A percentile compares a stretch with the other conserved stretches of the same genome.
These are phyloP conservation scores for Ascochyta clinopodiicola DNA, from an alignment of 2,329 filamentous ascomycete species.

Conservation along the genomic window DNA sequence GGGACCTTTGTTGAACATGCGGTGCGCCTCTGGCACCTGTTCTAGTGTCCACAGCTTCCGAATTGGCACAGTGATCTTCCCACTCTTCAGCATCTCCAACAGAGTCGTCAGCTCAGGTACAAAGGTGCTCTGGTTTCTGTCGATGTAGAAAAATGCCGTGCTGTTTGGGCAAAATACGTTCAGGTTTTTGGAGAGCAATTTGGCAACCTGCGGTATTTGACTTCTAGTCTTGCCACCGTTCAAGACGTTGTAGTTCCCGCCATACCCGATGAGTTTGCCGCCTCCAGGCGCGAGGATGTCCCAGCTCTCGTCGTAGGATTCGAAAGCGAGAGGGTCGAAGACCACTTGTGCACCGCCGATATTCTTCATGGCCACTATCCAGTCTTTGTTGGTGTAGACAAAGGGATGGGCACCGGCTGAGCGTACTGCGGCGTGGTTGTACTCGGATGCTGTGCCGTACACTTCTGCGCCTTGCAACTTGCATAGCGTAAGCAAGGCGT, in stretches of 20 bases:
- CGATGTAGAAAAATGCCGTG: conserved; percentile 39
- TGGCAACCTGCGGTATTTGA: conserved; percentile 25
- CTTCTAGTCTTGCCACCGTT: conserved; percentile 29
- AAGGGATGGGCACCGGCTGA: conserved; percentile 53
- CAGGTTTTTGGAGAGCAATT: conserved; percentile 33
- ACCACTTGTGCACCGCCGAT: conserved; percentile 57
- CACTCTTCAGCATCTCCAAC: conserved; percentile 24
- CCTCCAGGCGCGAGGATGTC: conserved; percentile 51
- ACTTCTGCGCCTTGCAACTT: conserved; percentile 55
- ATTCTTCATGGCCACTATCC: conserved; percentile 55
- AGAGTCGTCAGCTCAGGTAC: conserved; percentile 32
- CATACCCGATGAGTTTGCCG: conserved; percentile 41
- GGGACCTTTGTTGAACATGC: conserved; percentile 29
- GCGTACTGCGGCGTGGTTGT: conserved; percentile 54
- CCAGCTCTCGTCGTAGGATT: conserved; percentile 60
- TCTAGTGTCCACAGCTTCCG: conserved; percentile 37
- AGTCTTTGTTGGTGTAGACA: conserved; percentile 58
- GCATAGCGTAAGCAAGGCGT: conserved; percentile 52
- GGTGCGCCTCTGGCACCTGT: conserved; percentile 37
- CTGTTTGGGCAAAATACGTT: conserved; percentile 33
- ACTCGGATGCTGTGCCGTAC: conserved; percentile 57
- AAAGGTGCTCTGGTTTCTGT: conserved; percentile 32
- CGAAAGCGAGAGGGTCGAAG: conserved; percentile 59
- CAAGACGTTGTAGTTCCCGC: conserved; percentile 33
- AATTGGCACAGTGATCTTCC: conserved; percentile 36